Evolutionary conservation across 345 rosid genomes (phyloP).

Genomic region (Gossypium herbaceum): DNA sequence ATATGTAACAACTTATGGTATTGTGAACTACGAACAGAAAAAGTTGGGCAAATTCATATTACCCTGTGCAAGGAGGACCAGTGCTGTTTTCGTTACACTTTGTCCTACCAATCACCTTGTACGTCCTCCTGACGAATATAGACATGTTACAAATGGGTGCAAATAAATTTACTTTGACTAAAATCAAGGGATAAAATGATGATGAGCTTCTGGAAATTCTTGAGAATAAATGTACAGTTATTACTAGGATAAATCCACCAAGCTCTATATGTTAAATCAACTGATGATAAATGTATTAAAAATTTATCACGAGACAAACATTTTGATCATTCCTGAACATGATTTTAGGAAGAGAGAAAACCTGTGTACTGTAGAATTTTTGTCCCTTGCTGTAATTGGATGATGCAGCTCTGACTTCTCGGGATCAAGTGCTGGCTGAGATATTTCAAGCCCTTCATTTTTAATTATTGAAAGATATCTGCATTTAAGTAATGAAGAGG

Average conservation of each 20-base stretch:
- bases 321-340: not conserved
- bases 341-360: conserved; percentile 15
- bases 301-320: not conserved
- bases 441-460: conserved; percentile 79
- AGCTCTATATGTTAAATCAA: not conserved
- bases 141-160: not conserved
- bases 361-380: conserved; percentile 60
- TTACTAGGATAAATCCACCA: not conserved
- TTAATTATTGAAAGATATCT: conserved; percentile 62
- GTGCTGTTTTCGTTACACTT: conserved; percentile 20
- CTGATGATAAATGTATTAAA: not conserved
- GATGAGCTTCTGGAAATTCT: not conserved
- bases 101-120: conserved; percentile 13
- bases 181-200: not conserved
- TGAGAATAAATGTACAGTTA: not conserved
- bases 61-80: conserved; percentile 23
- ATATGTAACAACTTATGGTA: not conserved
- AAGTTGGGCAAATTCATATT: not conserved
- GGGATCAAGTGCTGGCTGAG: conserved; percentile 82
- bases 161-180: not conserved
- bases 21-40: not conserved
- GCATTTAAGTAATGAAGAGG: conserved; percentile 17
- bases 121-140: conserved; percentile 14
- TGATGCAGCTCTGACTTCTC: conserved; percentile 52
- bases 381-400: conserved; percentile 49